phyloP scores from a whole-genome alignment of 495 filamentous ascomycete species.

The Glonium stellatum region DNA sequence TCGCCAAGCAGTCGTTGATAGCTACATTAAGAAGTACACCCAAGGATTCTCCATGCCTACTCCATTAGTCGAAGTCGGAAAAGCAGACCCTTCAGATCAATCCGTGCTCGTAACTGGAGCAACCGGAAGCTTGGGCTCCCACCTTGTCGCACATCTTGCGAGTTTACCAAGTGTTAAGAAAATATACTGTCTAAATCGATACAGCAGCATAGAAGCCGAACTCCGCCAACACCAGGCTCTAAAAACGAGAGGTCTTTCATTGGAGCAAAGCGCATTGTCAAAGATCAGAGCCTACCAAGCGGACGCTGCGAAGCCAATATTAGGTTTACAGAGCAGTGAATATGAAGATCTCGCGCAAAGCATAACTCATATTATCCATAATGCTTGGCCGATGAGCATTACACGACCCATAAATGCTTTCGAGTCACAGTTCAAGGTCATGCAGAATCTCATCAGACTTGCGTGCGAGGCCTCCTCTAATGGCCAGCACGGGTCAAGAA shows the following conservation, averaged over 20 bases:
- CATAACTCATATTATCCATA: conserved; percentile 6
- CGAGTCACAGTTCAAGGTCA: conserved; percentile 44
- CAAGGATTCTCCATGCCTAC: not conserved
- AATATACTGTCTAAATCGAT: conserved; percentile 48
- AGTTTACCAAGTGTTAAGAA: conserved; percentile 30
- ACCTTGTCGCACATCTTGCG: conserved; percentile 41
- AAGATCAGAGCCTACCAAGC: conserved; percentile 46
- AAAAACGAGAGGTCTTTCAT: conserved; percentile 32
- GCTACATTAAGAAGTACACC: not conserved
- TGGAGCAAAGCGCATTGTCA: conserved; percentile 17
- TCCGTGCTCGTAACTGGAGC: conserved; percentile 44
- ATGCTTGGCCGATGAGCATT: conserved; percentile 30
- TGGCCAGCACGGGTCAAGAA: conserved; percentile 23
- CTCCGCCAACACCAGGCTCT: conserved; percentile 40
- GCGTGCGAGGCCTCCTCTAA: conserved; percentile 34
- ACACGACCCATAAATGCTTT: conserved; percentile 41
- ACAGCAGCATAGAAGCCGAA: conserved; percentile 18
- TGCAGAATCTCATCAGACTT: conserved; percentile 45
- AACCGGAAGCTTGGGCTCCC: conserved; percentile 31
- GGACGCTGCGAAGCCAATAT: conserved; percentile 39
- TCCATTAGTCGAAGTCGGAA: not conserved
- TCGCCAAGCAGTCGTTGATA: conserved; percentile 5
- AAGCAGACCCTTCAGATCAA: not conserved
- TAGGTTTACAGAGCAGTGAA: conserved; percentile 39
- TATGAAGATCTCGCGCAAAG: not conserved